Base-by-base conservation (phyloP, 164 flowering plant species). In the Nelumbo lutea region DNA sequence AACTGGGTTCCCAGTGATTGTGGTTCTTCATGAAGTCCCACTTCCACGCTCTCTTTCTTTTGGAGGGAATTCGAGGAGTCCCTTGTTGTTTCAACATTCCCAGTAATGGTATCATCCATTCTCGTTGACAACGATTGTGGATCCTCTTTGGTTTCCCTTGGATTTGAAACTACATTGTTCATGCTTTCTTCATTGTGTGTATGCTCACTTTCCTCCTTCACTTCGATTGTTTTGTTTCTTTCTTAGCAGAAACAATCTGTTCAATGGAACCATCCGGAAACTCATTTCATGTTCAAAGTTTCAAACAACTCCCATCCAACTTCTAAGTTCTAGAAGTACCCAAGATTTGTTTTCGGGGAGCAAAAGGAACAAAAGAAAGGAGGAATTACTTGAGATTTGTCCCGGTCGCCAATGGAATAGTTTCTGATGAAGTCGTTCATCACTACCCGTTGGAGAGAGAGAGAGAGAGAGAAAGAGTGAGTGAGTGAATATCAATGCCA, bases 381-480 rank as follows among this genome's bases (percentile, higher is more conserved):
- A 27, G 27, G 27, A 27, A 27, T 27, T 27, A 27, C 27, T 27
- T 27, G 27, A 27, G 27, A 27, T 27, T 27, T 27, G 27, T 27
- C 27, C 27, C 27, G 27, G 27, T 27, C 27, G 27, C 27, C 27
- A 27, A 27, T 27, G 27, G 27, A 27, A 27, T 27, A 27, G 0
- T 90, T 85, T 56, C 97, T 96, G 89, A 87, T 89, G 79, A 90
- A 88, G 27, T 27, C 27, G 27, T 27, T 27, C 27, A 27, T 27
- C 27, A 27, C 27, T 27, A 27, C 27, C 27, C 27, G 27, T 27
- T 27, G 27, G 27, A 27, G 27, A 27, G 27, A 27, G 27, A 27
- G 27, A 27, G 27, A 27, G 27, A 27, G 27, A 27, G 27, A 27
- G 27, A 27, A 27, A 27, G 27, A 27, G 27, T 27, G 27, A 27